Conservation (phyloP, 805 yeast species). For the Candida yuanshanica region DNA sequence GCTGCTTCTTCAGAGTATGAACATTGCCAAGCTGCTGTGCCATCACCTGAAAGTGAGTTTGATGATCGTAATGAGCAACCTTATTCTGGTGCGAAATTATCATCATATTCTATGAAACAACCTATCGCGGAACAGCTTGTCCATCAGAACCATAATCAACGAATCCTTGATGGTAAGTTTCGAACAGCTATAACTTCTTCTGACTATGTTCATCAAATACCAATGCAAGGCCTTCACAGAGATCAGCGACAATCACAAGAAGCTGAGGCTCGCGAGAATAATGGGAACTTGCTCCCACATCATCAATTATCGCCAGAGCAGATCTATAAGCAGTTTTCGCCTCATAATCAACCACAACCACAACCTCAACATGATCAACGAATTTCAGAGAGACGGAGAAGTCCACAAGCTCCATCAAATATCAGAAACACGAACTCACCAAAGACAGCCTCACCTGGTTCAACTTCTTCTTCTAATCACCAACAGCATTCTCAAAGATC, state of each 20-base stretch:
- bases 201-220: no score
- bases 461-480: neutral
- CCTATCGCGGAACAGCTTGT: no score
- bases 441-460: neutral
- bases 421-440: neutral
- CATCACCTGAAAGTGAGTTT: neutral
- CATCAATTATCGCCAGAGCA: neutral
- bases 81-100: neutral
- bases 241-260: neutral
- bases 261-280: no score
- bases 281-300: no score
- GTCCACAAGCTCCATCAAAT: neutral
- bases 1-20: neutral
- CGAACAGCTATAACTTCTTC: no score
- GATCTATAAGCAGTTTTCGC: neutral
- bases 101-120: neutral
- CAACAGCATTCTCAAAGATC: neutral
- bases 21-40: neutral
- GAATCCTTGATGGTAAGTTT: no score
- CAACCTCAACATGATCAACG: conserved; percentile 1
- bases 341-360: neutral
- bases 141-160: no score
- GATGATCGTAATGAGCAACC: neutral
- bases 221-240: neutral
- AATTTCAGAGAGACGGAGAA: neutral